Base-by-base conservation (phyloP, 1,139 yeast species). In the Diutina sp. region DNA sequence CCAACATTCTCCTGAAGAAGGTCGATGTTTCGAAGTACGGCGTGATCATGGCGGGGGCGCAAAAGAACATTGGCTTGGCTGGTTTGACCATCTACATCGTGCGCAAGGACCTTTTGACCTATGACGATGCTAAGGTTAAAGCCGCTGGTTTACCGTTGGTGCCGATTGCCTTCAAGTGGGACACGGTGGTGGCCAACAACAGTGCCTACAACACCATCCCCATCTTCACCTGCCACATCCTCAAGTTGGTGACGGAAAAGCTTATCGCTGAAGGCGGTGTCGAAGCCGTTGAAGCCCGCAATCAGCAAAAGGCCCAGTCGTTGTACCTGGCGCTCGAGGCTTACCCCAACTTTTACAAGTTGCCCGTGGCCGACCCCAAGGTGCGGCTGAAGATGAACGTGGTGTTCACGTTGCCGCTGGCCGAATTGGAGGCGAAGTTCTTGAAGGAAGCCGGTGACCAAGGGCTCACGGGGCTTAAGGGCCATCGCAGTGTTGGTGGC, bases 401-500 rank as follows among this genome's bases (percentile, higher is more conserved):
- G 59, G 97, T 91, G 6, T 93, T 93, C 77, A 90, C 89, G 32
- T 71, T 90, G 55, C 80, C 82, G 46, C 81, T 76, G 46, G 76
- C 72, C 9, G 87, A 81, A 2, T 69, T 82, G 58, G 97, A 90
- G 65, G 77, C 78, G 3, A 73, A 78, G 61, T 91, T 91, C 71
- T 67, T 91, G 60, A 73, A 80, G 60, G 83, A 77, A 56, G 87
- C 90, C 3, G 79, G 72, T 51, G 75, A 67, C 48, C 75, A 73
- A 25, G 66, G 70, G 0, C 75, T 91, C 61, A 73, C 82, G 14
- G 98, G 97, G 4, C 77, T 93, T 65, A 90, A 91, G 72, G 99
- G 99, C 32, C 98, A 93, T 69, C 82, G 99, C 69, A 88, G 97
- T 9, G 98, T 93, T 55, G 98, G 98, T 55, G 99, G 99, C 47